phyloP scores from a whole-genome alignment of 2,329 filamentous ascomycete species.

The Madurella mycetomatis region DNA sequence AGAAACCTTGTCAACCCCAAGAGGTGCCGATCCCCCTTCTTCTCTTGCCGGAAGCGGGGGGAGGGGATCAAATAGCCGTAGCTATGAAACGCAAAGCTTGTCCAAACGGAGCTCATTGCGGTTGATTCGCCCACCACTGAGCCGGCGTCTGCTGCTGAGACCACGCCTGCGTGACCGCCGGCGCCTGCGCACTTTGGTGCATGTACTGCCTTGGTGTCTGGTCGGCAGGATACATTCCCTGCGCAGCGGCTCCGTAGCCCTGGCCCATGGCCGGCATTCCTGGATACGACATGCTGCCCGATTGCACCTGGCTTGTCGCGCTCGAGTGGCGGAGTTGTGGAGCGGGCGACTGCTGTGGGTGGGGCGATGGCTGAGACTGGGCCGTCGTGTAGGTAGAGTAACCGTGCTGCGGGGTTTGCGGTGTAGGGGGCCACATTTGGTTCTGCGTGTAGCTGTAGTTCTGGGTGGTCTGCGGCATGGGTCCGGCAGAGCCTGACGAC shows the following conservation, averaged over 20 bases:
- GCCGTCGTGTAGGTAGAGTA: slow-evolving; percentile 47
- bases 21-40: no score
- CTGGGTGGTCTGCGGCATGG: slow-evolving; percentile 48
- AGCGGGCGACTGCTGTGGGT: slow-evolving; percentile 53
- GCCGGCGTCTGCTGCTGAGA: slow-evolving; percentile 58
- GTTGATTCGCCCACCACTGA: slow-evolving; percentile 52
- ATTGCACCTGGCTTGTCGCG: slow-evolving; percentile 52
- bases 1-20: no score
- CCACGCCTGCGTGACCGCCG: slow-evolving; percentile 48
- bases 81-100: no score
- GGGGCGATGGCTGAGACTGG: slow-evolving; percentile 46
- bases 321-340: slow-evolving; percentile 57
- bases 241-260: slow-evolving; percentile 48
- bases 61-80: no score
- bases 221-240: slow-evolving; percentile 57
- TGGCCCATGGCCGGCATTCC: slow-evolving; percentile 59
- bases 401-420: slow-evolving; percentile 57
- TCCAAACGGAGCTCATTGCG: slow-evolving; percentile 33
- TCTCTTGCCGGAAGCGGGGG: no score
- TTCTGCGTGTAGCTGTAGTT: slow-evolving; percentile 59
- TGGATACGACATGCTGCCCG: slow-evolving; percentile 55
- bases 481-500: slow-evolving; percentile 49
- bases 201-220: slow-evolving; percentile 64
- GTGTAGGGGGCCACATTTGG: slow-evolving; percentile 64
- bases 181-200: slow-evolving; percentile 55